Base-by-base conservation (phyloP, 805 yeast genomes). In the Candida boleticola region DNA sequence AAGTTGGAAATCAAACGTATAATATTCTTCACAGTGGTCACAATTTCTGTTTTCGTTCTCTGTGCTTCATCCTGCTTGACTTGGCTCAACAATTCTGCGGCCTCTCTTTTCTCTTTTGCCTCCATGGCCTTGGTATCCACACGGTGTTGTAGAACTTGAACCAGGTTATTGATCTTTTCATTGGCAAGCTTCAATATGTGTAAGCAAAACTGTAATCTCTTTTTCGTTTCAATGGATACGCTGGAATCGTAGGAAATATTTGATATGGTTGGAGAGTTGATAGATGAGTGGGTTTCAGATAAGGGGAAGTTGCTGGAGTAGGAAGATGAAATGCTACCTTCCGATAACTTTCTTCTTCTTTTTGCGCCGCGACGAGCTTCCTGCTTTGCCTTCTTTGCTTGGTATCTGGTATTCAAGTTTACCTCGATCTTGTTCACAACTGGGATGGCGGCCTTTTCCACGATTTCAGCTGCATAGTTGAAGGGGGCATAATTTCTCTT, bases 1-100 rank as follows among this genome's bases (percentile, higher is more conserved):
- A 88, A 87, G 48, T 85, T 86, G 3, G 97, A 87, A 9, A 93
- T 85, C 29, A 92, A 79, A 31, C 82, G 79, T 27, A 90, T 89
- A 36, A 89, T 89, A 57, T 89, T 92, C 59, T 88, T 87, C 20
- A 93, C 90, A 0, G 97, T 93, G 0, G 85, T 77, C 6, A 90
- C 83, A 27, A 92, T 88, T 51, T 92, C 99, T 50, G 82, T 77
- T 48, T 87, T 85, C 27, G 90, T 74, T 35, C 80, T 61, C 41
- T 62, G 65, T 1, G 63, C 56, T 18, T 51, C 48, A 30, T 55
- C 54, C 25, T 34, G 40, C 21, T 17, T 11, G 18, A 21, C 30
- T 14, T 42, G 41, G 43, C 37, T 49, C 36, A 49, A 48, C 26
- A 43, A 43, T 36, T 47, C 54, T 41, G 50, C 50, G 29, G 53